Conservation (phyloP, 2,329 filamentous ascomycete species). For the Xylariaceae sp. region DNA sequence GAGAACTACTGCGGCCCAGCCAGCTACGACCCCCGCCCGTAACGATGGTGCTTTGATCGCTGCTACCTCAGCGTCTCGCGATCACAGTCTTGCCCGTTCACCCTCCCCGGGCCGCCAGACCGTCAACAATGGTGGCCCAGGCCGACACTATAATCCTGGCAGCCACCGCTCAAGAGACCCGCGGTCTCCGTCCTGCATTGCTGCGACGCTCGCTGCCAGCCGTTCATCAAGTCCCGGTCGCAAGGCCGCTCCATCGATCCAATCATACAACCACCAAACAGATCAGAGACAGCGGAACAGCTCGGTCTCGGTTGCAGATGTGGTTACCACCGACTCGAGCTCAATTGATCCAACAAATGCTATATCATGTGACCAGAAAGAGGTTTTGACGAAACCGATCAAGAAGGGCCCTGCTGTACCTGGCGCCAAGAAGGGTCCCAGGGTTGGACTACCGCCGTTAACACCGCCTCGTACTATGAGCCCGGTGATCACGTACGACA, state of each 20-base stretch:
- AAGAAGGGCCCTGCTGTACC: slow-evolving; percentile 24
- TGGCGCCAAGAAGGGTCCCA: slow-evolving; percentile 34
- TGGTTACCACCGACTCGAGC: slow-evolving; percentile 50
- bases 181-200: slow-evolving; percentile 58
- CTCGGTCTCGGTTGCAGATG: no score
- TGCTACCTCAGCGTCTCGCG: slow-evolving; percentile 40
- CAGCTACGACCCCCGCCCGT: slow-evolving; percentile 9
- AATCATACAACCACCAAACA: slow-evolving; percentile 24
- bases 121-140: slow-evolving; percentile 34
- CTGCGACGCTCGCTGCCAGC: slow-evolving; percentile 59
- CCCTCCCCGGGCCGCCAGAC: slow-evolving; percentile 36
- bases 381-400: slow-evolving; percentile 24
- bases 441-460: slow-evolving; percentile 27
- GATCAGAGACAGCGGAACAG: slow-evolving; percentile 24
- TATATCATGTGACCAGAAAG: slow-evolving; percentile 59
- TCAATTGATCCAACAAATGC: slow-evolving; percentile 60
- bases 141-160: slow-evolving; percentile 17
- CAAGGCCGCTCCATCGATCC: slow-evolving; percentile 32
- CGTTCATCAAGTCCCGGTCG: slow-evolving; percentile 53
- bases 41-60: slow-evolving; percentile 43
- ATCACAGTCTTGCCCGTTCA: slow-evolving; percentile 29
- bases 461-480: slow-evolving; percentile 34
- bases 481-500: slow-evolving; percentile 24
- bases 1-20: slow-evolving; percentile 29
- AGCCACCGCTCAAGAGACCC: slow-evolving; percentile 33